Base-by-base conservation (phyloP, 257 asterid genomes). In the Marsdenia floribunda region DNA sequence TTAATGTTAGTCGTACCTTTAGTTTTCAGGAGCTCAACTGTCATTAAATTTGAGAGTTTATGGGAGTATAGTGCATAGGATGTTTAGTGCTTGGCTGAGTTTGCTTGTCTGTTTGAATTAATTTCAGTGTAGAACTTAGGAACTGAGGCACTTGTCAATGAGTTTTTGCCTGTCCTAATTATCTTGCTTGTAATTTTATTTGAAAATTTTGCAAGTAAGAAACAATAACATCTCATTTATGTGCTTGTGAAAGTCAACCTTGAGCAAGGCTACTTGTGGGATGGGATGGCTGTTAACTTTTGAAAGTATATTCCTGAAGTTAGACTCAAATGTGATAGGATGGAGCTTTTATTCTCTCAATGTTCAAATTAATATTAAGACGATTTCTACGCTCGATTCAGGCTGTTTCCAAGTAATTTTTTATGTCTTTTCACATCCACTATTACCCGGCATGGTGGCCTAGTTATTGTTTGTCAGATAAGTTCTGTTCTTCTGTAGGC, bases 21-120 rank as follows among this genome's bases (percentile, higher is more conserved):
- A 37, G 54, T 12, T 35, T 18, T 64, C 16, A 19, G 52, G 71
- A 66, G 21, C 50, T 66, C 13, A 42, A 61, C 16, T 71, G 71
- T 75, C 64, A 71, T 55, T 29, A 47, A 40, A 55, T 54, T 55
- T 66, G 66, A n/a, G 19, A 59, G 6, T 58, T 49, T 52, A 35
- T 75, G 54, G 42, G 49, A 18, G 44, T 12, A 57, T 22, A 10
- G 18, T 53, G 3, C 1, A 49, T 70, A 26, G 9, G 59, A 68
- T 6, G 61, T 14, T 70, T 50, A 60, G 44, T 22, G 50, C 38
- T 42, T 26, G 60, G 11, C 16, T 13, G 33, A 6, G 40, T 5
- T 57, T 21, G 33, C 13, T 5, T 16, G 12, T 2, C 4, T 2
- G 22, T 47, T 3, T 4, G 70, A 33, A 42, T 76, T 76, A 49